A percentile compares a stretch with the other conserved stretches of the same genome.
Conservation (phyloP, 2,329 filamentous ascomycete genomes). For the Claviceps quebecensis region DNA sequence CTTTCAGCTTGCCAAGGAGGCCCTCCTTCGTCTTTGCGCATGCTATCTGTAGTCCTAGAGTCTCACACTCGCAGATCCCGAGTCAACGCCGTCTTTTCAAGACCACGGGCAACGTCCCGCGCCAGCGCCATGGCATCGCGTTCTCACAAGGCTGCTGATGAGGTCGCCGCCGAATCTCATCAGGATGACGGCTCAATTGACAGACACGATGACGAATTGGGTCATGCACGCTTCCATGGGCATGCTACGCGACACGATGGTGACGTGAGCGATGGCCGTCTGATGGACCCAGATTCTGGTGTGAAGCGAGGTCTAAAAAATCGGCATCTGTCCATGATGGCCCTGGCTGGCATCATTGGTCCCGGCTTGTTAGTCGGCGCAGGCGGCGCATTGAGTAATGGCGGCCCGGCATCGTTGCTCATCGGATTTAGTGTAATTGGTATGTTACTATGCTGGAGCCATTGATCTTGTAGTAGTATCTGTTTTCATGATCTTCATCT, state of each 20-base stretch:
- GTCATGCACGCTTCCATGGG: constrained; percentile 9
- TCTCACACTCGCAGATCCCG: no score
- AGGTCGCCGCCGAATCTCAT: constrained; percentile 2
- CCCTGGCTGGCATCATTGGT: constrained; percentile 48
- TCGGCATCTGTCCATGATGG: constrained; percentile 53
- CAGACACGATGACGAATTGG: constrained; percentile 7
- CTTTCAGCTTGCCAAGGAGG: neutral
- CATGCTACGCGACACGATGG: constrained; percentile 6
- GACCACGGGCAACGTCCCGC: neutral
- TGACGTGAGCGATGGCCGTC: constrained; percentile 20
- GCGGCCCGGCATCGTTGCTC: constrained; percentile 56
- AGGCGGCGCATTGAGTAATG: constrained; percentile 52
- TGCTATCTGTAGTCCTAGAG: no score
- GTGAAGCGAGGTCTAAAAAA: constrained; percentile 58
- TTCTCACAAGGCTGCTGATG: neutral
- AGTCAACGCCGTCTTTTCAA: no score
- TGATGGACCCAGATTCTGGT: constrained; percentile 46
- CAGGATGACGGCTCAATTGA: constrained; percentile 9
- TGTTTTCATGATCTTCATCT: no score
- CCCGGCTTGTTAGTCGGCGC: constrained; percentile 60
- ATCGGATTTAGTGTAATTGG: constrained; percentile 61
- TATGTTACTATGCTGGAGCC: constrained; percentile 9
- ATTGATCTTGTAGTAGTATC: no score
- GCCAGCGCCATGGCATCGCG: constrained; percentile 3
- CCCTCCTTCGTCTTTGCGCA: no score